phyloP scores from a whole-genome alignment of 495 filamentous ascomycete species.

The Penicillium waksmanii region DNA sequence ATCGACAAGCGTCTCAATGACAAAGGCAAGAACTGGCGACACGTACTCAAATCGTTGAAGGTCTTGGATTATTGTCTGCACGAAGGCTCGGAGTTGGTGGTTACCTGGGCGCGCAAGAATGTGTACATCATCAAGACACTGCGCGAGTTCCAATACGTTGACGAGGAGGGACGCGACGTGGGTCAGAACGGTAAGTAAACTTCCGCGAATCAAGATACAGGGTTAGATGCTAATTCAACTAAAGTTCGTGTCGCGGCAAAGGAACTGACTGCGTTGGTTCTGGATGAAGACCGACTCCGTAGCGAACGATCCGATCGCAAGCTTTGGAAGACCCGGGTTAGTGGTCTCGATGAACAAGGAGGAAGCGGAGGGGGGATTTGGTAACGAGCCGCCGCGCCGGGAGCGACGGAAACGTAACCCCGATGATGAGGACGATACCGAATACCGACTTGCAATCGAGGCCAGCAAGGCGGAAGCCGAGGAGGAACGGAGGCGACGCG shows the following conservation, averaged over 20 bases:
- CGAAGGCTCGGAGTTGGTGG: conserved; percentile 94
- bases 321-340: conserved; percentile 95
- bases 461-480: conserved; percentile 96
- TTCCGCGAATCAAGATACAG: background rate
- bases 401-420: conserved; percentile 49
- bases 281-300: conserved; percentile 93
- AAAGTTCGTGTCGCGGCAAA: conserved; percentile 94
- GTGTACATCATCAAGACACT: conserved; percentile 98
- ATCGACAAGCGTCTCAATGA: conserved; percentile 98
- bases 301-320: conserved; percentile 90
- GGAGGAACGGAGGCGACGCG: conserved; percentile 76
- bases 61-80: conserved; percentile 98
- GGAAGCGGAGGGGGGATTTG: conserved; percentile 40
- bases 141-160: conserved; percentile 93
- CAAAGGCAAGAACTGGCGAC: conserved; percentile 99
- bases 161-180: conserved; percentile 93
- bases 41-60: conserved; percentile 96
- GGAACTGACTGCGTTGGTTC: conserved; percentile 89
- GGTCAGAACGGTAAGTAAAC: conserved; percentile 81
- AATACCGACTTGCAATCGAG: conserved; percentile 91
- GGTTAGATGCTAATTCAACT: background rate
- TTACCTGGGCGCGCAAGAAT: conserved; percentile 97
- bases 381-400: conserved; percentile 41
- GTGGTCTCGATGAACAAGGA: conserved; percentile 82
- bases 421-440: conserved; percentile 85